Conservation (phyloP, 768 basidiomycete species). For the Candolleomyces aberdarensis region DNA sequence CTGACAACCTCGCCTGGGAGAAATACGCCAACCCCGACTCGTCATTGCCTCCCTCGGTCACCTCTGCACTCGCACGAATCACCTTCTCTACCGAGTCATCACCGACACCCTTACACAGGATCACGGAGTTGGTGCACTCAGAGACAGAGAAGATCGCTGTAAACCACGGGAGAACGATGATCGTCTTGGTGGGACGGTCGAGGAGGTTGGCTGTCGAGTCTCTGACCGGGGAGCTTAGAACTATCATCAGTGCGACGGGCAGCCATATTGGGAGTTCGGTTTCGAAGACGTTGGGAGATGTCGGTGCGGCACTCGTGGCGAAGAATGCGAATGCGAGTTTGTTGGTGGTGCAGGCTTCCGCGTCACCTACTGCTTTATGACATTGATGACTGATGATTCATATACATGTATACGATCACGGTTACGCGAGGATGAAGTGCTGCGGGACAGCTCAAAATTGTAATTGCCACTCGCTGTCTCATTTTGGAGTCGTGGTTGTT, state of each 20-base stretch:
- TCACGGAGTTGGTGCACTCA: conserved; percentile 38
- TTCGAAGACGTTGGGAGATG: conserved; percentile 72
- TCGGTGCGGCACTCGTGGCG: conserved; percentile 66
- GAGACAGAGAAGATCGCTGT: conserved; percentile 22
- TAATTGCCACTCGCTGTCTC: no score
- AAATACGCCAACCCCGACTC: conserved; percentile 41
- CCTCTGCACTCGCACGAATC: conserved; percentile 54
- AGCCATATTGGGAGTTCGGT: conserved; percentile 49
- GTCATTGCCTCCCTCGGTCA: not conserved
- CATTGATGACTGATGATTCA: no score
- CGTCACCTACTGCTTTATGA: not conserved
- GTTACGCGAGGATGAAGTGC: no score
- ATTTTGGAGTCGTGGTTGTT: no score
- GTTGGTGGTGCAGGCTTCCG: conserved; percentile 52
- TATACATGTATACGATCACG: no score
- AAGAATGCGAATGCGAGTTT: conserved; percentile 48
- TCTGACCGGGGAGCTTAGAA: conserved; percentile 56
- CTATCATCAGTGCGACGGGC: conserved; percentile 36
- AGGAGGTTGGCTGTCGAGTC: conserved; percentile 62
- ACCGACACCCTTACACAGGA: conserved; percentile 51
- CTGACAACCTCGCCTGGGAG: conserved; percentile 78
- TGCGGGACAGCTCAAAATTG: no score
- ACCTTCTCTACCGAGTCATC: conserved; percentile 53
- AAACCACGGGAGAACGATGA: conserved; percentile 28
- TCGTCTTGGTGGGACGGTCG: conserved; percentile 73